These are phyloP conservation scores for Populus hybrid DNA, from an alignment of 441 rosid genomes.

Conservation along the genomic window DNA sequence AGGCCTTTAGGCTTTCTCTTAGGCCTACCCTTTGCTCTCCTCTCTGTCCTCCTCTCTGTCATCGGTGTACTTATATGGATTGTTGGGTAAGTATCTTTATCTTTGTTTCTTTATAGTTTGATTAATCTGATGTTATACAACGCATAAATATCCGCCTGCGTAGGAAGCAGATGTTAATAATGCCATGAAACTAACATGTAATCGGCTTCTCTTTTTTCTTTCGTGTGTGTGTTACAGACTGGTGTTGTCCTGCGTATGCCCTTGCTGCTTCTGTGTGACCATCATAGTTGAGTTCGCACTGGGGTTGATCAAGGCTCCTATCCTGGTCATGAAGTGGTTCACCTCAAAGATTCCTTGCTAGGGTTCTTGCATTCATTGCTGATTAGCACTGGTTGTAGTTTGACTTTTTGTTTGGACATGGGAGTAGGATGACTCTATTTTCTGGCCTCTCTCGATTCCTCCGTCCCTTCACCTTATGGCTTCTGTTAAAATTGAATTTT, in stretches of 20 bases:
- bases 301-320: constrained; percentile 62
- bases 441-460: no score
- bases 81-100: constrained; percentile 52
- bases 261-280: constrained; percentile 54
- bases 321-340: constrained; percentile 67
- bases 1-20: constrained; percentile 81
- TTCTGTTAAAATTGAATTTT: no score
- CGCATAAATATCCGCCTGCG: no score
- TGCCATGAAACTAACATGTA: no score
- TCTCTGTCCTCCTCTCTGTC: constrained; percentile 65
- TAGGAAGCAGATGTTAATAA: no score
- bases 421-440: background rate
- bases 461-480: no score
- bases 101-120: background rate
- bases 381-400: no score
- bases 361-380: background rate
- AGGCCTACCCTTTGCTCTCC: constrained; percentile 83
- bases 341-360: constrained; percentile 61
- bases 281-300: constrained; percentile 54
- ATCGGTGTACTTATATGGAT: constrained; percentile 76
- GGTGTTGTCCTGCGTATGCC: constrained; percentile 54
- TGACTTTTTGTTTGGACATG: background rate
- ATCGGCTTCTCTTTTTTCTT: background rate
- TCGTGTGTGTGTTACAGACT: constrained; percentile 31
- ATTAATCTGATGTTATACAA: no score